These are phyloP conservation scores for Tuber umbilicatum DNA, from an alignment of 495 filamentous ascomycete genomes.

Conservation along the genomic window DNA sequence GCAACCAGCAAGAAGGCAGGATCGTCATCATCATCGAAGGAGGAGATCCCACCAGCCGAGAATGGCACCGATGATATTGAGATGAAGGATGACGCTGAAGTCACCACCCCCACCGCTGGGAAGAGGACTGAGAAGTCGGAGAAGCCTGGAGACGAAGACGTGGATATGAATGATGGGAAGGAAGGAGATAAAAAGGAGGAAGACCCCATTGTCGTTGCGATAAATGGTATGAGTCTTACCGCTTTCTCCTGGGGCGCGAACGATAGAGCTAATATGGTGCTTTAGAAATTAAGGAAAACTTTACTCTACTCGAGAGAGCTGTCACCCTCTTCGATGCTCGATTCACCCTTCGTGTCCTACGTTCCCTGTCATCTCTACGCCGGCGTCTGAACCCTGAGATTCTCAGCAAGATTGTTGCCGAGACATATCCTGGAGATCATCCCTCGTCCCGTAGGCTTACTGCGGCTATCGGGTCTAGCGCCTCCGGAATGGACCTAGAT, in stretches of 20 bases:
- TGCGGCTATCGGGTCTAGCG: conserved; percentile 57
- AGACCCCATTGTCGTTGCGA: conserved; percentile 54
- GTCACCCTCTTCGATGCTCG: conserved; percentile 89
- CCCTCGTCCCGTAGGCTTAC: conserved; percentile 63
- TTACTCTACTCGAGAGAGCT: conserved; percentile 80
- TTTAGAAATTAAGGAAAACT: conserved; percentile 88
- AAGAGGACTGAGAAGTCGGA: conserved; percentile 53
- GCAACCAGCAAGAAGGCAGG: conserved; percentile 21
- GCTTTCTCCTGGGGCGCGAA: neutral
- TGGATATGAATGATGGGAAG: conserved; percentile 64
- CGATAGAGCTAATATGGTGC: conserved; percentile 23
- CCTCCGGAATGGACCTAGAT: conserved; percentile 73
- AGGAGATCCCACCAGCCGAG: conserved; percentile 29
- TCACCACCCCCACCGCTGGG: conserved; percentile 46
- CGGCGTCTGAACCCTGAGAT: conserved; percentile 79
- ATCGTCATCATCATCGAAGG: conserved; percentile 22
- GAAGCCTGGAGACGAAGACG: conserved; percentile 67
- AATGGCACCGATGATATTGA: conserved; percentile 64
- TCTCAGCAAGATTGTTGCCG: conserved; percentile 69
- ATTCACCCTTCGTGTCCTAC: conserved; percentile 86
- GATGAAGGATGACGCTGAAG: conserved; percentile 69
- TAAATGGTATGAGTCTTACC: conserved; percentile 31
- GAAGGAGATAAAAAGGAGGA: conserved; percentile 47
- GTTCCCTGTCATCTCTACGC: conserved; percentile 90
- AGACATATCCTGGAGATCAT: conserved; percentile 65